Conservation (phyloP, 352 stramenopile species). For the Globisporangium canariense region DNA sequence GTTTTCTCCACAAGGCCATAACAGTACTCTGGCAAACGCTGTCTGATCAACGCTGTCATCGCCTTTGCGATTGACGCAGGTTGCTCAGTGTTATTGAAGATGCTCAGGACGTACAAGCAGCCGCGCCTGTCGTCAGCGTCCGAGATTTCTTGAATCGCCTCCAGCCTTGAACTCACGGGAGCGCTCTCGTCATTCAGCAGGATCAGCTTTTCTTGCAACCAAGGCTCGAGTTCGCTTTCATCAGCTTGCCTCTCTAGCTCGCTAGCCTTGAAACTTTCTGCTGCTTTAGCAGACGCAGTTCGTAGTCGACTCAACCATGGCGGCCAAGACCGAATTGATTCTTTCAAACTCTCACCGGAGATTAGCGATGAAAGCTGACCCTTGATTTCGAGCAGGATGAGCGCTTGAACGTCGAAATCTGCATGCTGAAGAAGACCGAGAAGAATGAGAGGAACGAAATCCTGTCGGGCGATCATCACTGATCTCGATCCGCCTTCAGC, state of each 20-base stretch:
- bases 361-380: conserved; percentile 37
- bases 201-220: conserved; percentile 51
- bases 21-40: conserved; percentile 45
- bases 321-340: conserved; percentile 73
- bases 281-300: conserved; percentile 26
- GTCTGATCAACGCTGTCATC: conserved; percentile 48
- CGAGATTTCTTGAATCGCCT: conserved; percentile 57
- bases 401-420: conserved; percentile 48
- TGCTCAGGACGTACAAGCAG: conserved; percentile 55
- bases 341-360: conserved; percentile 49
- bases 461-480: conserved; percentile 47
- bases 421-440: conserved; percentile 43
- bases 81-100: conserved; percentile 48
- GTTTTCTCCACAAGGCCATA: conserved; percentile 41
- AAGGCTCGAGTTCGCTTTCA: conserved; percentile 2
- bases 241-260: background rate
- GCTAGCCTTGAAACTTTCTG: conserved; percentile 4
- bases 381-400: conserved; percentile 54
- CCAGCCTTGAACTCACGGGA: conserved; percentile 37
- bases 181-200: conserved; percentile 52
- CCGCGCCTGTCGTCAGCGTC: conserved; percentile 32
- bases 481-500: conserved; percentile 21
- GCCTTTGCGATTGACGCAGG: conserved; percentile 37
- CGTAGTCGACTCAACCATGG: conserved; percentile 55
- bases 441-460: conserved; percentile 55